phyloP scores from a whole-genome alignment of 345 rosid genomes.

The Physaria fendleri region DNA sequence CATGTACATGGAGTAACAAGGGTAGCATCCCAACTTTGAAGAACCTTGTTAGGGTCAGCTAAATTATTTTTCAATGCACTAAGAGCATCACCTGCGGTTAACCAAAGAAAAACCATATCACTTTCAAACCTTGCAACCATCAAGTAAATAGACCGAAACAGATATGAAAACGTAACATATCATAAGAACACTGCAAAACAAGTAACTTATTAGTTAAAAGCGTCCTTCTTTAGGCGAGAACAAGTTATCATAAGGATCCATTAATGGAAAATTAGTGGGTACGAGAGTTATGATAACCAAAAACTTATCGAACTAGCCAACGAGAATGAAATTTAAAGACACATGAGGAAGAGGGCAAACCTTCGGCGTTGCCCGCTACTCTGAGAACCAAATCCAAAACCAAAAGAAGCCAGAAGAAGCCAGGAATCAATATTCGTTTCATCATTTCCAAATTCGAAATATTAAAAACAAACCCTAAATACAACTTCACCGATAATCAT shows the following conservation, averaged over 20 bases:
- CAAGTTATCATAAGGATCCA: neutral
- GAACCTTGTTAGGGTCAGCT: conserved; percentile 68
- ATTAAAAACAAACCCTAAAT: conserved; percentile 22
- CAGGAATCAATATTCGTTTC: conserved; percentile 33
- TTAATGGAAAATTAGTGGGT: neutral
- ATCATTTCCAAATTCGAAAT: neutral
- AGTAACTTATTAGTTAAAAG: neutral
- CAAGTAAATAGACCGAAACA: neutral
- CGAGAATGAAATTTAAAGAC: neutral
- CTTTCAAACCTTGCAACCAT: neutral
- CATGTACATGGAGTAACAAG: conserved; percentile 90
- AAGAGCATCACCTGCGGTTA: conserved; percentile 67
- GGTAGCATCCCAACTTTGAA: conserved; percentile 94
- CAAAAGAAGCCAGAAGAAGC: conserved; percentile 39
- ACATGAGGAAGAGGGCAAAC: conserved; percentile 26
- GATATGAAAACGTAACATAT: neutral
- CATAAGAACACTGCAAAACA: neutral
- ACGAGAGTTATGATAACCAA: neutral
- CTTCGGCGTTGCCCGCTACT: conserved; percentile 67
- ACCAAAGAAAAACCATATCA: neutral
- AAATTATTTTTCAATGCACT: conserved; percentile 62
- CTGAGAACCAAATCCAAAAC: conserved; percentile 40
- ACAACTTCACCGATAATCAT: neutral
- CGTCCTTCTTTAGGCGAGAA: neutral
- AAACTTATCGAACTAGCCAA: neutral